Percentiles rank a stretch among this genome's conserved stretches.
These are phyloP conservation scores for Aspergillus sp. DNA, from an alignment of 2,329 filamentous ascomycete genomes.

Conservation along the genomic window DNA sequence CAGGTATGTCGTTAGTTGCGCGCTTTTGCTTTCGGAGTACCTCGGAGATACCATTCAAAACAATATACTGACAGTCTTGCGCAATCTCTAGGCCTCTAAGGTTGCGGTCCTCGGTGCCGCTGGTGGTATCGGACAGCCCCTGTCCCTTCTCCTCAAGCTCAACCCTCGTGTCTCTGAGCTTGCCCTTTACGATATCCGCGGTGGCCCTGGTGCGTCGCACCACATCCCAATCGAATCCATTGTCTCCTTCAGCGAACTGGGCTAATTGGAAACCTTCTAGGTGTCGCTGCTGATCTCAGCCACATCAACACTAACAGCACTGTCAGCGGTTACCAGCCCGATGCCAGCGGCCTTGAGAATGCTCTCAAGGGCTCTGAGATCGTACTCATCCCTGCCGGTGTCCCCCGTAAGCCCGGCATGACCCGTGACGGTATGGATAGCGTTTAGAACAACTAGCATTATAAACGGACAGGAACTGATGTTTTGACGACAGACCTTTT, in stretches of 20 bases:
- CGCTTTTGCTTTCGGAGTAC: slow-evolving; percentile 9
- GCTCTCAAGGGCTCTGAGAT: slow-evolving; percentile 87
- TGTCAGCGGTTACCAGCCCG: slow-evolving; percentile 86
- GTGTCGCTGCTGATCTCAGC: slow-evolving; percentile 96
- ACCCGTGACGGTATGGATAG: slow-evolving; percentile 74
- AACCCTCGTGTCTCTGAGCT: slow-evolving; percentile 93
- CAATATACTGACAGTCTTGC: slow-evolving; percentile 16
- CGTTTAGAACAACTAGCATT: not conserved
- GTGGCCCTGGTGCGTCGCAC: slow-evolving; percentile 74
- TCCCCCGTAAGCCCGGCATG: slow-evolving; percentile 99
- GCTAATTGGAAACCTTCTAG: slow-evolving; percentile 48
- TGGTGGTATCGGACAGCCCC: slow-evolving; percentile 96
- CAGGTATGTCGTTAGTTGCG: slow-evolving; percentile 57
- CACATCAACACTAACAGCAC: slow-evolving; percentile 99
- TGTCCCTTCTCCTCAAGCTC: slow-evolving; percentile 97
- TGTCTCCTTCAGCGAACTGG: not conserved
- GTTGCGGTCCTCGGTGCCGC: slow-evolving; percentile 95
- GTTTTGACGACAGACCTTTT: slow-evolving; percentile 69
- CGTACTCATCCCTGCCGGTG: slow-evolving; percentile 96
- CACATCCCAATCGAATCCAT: not conserved
- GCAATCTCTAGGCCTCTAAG: slow-evolving; percentile 74
- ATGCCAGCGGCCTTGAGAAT: slow-evolving; percentile 69
- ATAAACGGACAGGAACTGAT: slow-evolving; percentile 5
- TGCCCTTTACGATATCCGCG: slow-evolving; percentile 95
- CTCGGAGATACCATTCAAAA: slow-evolving; percentile 10